Evolutionary conservation across 139 green algal species (phyloP).

Genomic region (Volvox reticuliferus): DNA sequence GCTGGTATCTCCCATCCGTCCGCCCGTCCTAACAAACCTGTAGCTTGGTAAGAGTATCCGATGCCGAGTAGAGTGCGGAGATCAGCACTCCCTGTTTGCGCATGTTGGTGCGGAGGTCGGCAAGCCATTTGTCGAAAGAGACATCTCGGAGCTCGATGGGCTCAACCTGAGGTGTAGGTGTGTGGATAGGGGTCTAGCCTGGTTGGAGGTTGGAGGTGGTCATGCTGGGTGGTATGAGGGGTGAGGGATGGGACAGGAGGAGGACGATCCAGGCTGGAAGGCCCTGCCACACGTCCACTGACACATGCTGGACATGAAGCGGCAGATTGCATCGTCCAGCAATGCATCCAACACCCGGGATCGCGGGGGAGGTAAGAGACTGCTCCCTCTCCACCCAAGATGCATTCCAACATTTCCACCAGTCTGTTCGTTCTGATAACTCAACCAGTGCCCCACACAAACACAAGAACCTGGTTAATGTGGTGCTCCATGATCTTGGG

Average conservation of each 20-base stretch:
- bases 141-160: conserved; percentile 5
- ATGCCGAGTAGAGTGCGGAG: conserved; percentile 2
- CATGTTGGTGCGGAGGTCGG: background rate
- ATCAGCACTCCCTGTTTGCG: conserved; percentile 19
- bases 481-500: conserved; percentile 30
- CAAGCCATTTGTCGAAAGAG: background rate
- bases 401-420: no score
- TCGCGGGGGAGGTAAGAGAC: no score
- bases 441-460: no score
- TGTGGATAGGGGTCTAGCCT: background rate
- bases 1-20: no score
- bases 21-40: background rate
- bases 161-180: background rate
- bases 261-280: no score
- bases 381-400: no score
- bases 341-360: no score
- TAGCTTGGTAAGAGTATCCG: background rate
- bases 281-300: no score
- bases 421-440: no score
- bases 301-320: no score
- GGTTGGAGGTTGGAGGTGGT: background rate
- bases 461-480: background rate
- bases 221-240: background rate
- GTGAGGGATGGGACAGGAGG: background rate
- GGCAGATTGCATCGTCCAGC: no score